Conservation (phyloP, 768 basidiomycete species). For the Kwoniella heveanensis region DNA sequence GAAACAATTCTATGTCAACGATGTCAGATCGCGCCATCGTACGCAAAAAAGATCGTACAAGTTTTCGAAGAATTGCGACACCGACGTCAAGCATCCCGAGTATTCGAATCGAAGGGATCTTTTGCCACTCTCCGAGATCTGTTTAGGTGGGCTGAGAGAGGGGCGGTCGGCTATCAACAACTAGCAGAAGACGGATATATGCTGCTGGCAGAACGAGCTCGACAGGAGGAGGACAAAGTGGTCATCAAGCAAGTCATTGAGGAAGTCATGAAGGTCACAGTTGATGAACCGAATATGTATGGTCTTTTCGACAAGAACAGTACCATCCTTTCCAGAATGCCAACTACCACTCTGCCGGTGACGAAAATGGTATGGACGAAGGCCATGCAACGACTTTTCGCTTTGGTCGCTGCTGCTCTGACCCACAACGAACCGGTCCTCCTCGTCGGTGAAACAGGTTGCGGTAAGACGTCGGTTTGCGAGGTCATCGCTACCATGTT, state of each 20-base stretch:
- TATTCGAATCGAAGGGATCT: slow-evolving; percentile 96
- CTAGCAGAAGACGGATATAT: slow-evolving; percentile 96
- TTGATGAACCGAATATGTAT: slow-evolving; percentile 75
- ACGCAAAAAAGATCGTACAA: slow-evolving; percentile 81
- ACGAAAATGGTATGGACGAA: slow-evolving; percentile 81
- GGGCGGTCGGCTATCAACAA: slow-evolving; percentile 85
- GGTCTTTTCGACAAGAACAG: slow-evolving; percentile 46
- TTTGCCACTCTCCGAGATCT: slow-evolving; percentile 96
- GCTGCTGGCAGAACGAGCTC: slow-evolving; percentile 87
- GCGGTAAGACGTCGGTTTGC: slow-evolving; percentile 96
- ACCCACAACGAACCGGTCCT: slow-evolving; percentile 90
- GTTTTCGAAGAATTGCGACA: slow-evolving; percentile 94
- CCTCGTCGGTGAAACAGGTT: slow-evolving; percentile 94
- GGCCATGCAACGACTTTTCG: slow-evolving; percentile 87
- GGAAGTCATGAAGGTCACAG: slow-evolving; percentile 77
- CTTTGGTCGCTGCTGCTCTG: slow-evolving; percentile 79
- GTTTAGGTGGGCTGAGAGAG: slow-evolving; percentile 93
- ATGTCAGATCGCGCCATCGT: slow-evolving; percentile 89
- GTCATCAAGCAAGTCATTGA: slow-evolving; percentile 94
- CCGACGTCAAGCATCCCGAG: slow-evolving; percentile 81
- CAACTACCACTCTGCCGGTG: slow-evolving; percentile 23
- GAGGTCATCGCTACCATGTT: slow-evolving; percentile 77
- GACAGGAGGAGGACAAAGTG: slow-evolving; percentile 78
- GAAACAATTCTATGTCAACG: slow-evolving; percentile 91
- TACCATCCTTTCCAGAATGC: slow-evolving; percentile 41